These are phyloP conservation scores for Ganoderma lucidum DNA, from an alignment of 1,284 basidiomycete genomes.

Conservation along the genomic window DNA sequence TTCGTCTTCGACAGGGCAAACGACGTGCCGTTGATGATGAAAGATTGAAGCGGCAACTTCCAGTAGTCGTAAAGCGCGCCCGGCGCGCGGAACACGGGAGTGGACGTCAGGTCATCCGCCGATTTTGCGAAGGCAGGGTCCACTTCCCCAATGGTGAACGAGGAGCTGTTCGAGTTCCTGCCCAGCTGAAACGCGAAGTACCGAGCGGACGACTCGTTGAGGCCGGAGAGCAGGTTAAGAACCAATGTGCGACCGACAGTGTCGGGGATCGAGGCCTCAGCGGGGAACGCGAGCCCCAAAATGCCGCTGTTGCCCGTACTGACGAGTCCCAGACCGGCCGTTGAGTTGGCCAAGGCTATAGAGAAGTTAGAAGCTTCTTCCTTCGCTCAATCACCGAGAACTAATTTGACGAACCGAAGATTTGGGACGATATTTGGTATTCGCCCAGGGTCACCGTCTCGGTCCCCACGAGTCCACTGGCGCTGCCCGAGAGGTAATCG, in stretches of 20 bases:
- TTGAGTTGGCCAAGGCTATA: constrained; percentile 56
- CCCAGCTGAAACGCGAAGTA: constrained; percentile 63
- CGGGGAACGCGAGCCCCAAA: constrained; percentile 60
- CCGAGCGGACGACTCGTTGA: constrained; percentile 48
- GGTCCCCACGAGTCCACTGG: constrained; percentile 51
- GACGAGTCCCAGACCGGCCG: constrained; percentile 53
- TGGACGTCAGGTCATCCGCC: constrained; percentile 47
- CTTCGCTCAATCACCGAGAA: constrained; percentile 10
- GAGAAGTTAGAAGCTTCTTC: constrained; percentile 13
- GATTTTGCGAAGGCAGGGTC: constrained; percentile 50
- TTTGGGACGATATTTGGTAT: constrained; percentile 50
- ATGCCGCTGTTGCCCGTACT: constrained; percentile 63
- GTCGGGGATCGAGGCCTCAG: constrained; percentile 54
- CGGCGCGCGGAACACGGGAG: constrained; percentile 51
- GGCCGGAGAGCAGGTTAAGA: constrained; percentile 56
- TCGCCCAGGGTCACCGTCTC: constrained; percentile 54
- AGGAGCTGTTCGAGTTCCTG: constrained; percentile 49
- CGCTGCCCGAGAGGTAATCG: constrained; percentile 56
- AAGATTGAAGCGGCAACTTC: constrained; percentile 58
- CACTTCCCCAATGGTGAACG: constrained; percentile 60
- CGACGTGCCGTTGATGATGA: constrained; percentile 53
- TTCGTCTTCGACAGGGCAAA: constrained; percentile 56
- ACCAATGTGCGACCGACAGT: constrained; percentile 54
- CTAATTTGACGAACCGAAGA: constrained; percentile 45
- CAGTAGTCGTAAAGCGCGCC: constrained; percentile 58